A percentile compares a stretch with the other conserved stretches of the same genome.
Evolutionary conservation across 495 filamentous ascomycete species (phyloP).

Genomic region (Tricharina praecox): DNA sequence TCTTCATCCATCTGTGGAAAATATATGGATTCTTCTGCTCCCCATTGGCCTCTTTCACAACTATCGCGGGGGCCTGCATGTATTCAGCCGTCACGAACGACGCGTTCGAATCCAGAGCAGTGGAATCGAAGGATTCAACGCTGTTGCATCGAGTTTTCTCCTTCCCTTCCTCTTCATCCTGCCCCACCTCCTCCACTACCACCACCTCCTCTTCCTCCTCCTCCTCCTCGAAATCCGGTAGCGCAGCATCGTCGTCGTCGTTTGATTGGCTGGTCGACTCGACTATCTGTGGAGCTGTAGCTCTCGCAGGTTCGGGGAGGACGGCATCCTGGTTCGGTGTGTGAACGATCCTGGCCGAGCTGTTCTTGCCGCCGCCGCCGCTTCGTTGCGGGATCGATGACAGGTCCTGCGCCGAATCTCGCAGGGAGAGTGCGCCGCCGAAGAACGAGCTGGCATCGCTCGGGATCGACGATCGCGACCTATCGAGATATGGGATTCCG

Average conservation of each 20-base stretch:
- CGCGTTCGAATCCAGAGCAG: slow-evolving; percentile 3
- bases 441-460: slow-evolving; percentile 5
- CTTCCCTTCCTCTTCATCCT: neutral
- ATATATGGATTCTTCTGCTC: slow-evolving; percentile 17
- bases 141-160: neutral
- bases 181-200: neutral
- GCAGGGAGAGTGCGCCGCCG: neutral
- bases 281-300: slow-evolving; percentile 1
- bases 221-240: slow-evolving; percentile 1
- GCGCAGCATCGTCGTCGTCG: neutral
- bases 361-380: neutral
- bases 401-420: neutral
- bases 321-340: too few relatives aligned
- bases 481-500: slow-evolving; percentile 8
- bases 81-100: slow-evolving; percentile 5
- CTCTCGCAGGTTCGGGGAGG: neutral
- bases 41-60: slow-evolving; percentile 16
- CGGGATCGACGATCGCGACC: slow-evolving; percentile 6
- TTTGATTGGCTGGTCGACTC: neutral
- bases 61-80: slow-evolving; percentile 5
- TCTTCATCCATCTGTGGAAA: slow-evolving; percentile 41
- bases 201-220: neutral
- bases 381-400: neutral
- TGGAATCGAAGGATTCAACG: neutral
- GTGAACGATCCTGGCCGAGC: neutral